Evolutionary conservation across 805 yeast species (phyloP), one percentile per base, ranked within the genome.

Genomic region (Starmerella powellii): DNA sequence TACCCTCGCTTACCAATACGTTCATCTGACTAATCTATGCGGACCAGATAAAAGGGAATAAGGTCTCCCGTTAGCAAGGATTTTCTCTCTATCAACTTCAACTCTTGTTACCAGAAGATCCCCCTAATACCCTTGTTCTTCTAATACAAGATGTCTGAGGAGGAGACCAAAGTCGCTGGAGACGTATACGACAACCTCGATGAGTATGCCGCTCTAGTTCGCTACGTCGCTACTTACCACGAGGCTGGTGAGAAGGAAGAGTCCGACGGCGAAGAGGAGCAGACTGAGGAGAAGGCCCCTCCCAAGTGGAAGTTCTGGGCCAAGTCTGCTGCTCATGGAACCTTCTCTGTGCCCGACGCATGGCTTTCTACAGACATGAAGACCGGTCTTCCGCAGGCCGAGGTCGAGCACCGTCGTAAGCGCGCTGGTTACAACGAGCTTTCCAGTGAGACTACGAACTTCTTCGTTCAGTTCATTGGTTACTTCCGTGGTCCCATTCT

Each of bases 401-500:
- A 84, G 65, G 88, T 80, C 49, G 56, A 67, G 63, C 73, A 67
- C 66, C 81, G 94, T 74, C 78, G 93, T 71, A 82, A 81, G 84
- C 81, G 78, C 76, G 82, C 68, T 59, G 94, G 94, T 72, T 68
- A 70, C 56, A 84, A 84, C 67, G 91, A 84, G 70, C 80, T 84
- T 80, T 75, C 82, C 55, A 88, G 84, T 68, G 94, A 83, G 66
- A 69, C 74, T 59, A 87, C 80, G 68, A 80, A 80, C 71, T 56
- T 82, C 68, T 59, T 83, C 53, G 66, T 82, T 55, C 84, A 83
- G 73, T 81, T 84, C 66, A 59, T 80, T 56, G 73, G 78, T 75
- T 84, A 82, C 76, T 84, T 84, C 68, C 79, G 80, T 53, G 94
- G 94, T 68, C 94, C 94, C 54, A 82, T 84, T 66, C 91, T 83